Percentiles rank a stretch among this genome's conserved stretches.
These are phyloP conservation scores for Lepiota subincarnata DNA, from an alignment of 768 basidiomycete species.

Conservation along the genomic window DNA sequence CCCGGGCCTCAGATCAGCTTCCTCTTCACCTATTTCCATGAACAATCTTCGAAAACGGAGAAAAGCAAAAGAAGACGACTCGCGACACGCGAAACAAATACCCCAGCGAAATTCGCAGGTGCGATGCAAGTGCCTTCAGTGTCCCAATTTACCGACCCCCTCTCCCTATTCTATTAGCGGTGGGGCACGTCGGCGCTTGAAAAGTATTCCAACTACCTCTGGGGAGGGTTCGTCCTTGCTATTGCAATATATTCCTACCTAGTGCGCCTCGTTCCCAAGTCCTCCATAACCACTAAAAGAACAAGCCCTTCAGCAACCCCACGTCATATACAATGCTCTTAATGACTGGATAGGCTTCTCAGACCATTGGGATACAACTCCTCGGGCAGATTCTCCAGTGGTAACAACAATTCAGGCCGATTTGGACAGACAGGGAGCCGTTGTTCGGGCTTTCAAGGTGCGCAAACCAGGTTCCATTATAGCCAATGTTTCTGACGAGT, in stretches of 20 bases:
- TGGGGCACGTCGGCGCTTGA: neutral
- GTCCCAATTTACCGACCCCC: neutral
- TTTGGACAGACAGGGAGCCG: constrained; percentile 56
- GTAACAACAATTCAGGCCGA: constrained; percentile 45
- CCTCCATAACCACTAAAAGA: constrained; percentile 3
- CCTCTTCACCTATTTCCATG: neutral
- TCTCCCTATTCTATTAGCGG: neutral
- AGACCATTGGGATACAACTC: constrained; percentile 31
- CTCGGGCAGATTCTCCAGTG: constrained; percentile 14
- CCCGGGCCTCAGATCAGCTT: neutral
- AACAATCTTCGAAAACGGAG: neutral
- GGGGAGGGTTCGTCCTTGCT: constrained; percentile 5
- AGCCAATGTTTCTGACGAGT: constrained; percentile 1
- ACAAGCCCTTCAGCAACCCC: constrained; percentile 11
- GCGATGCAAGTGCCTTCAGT: neutral
- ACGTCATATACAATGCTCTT: constrained; percentile 21
- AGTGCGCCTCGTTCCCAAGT: neutral
- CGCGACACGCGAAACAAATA: neutral
- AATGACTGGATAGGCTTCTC: constrained; percentile 38
- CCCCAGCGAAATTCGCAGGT: neutral
- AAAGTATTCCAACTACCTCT: constrained; percentile 3
- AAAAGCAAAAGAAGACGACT: neutral
- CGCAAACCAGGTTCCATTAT: constrained; percentile 15
- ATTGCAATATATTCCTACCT: constrained; percentile 10
- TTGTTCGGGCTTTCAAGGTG: constrained; percentile 80